Conservation (phyloP, 768 basidiomycete species). For the Suillus brevipes region DNA sequence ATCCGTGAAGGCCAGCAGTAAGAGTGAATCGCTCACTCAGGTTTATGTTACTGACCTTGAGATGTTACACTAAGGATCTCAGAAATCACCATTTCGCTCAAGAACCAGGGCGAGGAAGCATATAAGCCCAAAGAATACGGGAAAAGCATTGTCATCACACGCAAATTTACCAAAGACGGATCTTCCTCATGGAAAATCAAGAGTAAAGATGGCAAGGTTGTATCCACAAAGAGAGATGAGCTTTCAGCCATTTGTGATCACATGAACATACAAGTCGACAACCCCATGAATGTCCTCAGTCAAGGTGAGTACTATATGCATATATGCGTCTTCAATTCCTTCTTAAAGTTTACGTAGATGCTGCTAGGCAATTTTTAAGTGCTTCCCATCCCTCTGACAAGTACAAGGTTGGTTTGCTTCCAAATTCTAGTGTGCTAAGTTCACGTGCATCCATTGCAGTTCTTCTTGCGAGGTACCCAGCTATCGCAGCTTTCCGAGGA, state of each 20-base stretch:
- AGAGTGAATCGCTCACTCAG: constrained; percentile 23
- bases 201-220: constrained; percentile 57
- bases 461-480: constrained; percentile 93
- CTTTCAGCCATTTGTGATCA: constrained; percentile 87
- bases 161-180: constrained; percentile 77
- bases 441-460: constrained; percentile 44
- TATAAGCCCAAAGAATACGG: constrained; percentile 86
- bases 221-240: constrained; percentile 82
- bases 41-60: constrained; percentile 5
- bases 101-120: constrained; percentile 91
- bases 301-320: constrained; percentile 52
- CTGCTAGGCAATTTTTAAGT: constrained; percentile 72
- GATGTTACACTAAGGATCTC: constrained; percentile 47
- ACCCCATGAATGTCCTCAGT: constrained; percentile 92
- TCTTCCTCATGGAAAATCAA: constrained; percentile 81
- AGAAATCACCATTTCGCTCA: constrained; percentile 77
- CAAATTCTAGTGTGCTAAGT: not conserved
- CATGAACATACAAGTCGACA: constrained; percentile 97
- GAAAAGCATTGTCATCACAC: constrained; percentile 79
- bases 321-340: not conserved
- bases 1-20: constrained; percentile 83
- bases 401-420: constrained; percentile 64
- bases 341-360: constrained; percentile 23
- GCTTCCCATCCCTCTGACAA: constrained; percentile 80
- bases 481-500: constrained; percentile 85